phyloP scores from a whole-genome alignment of 495 filamentous ascomycete species.

The Aspergillus campestris region DNA sequence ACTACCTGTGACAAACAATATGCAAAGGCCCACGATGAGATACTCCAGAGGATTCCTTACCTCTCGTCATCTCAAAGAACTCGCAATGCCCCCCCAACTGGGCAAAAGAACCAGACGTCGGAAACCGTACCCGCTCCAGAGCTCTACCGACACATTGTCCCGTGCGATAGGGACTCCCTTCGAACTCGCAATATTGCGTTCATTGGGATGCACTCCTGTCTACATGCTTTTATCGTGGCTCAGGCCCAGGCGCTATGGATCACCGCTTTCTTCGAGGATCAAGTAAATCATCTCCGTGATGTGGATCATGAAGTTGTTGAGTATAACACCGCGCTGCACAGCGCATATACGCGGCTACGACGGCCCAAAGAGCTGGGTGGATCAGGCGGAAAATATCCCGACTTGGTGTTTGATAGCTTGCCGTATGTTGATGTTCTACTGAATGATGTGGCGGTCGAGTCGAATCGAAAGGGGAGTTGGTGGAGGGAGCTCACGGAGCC shows the following conservation, averaged over 20 bases:
- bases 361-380: slow-evolving; percentile 38
- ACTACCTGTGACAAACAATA: too few species aligned
- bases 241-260: slow-evolving; percentile 58
- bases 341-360: slow-evolving; percentile 50
- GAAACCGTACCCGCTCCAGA: not conserved
- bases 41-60: too few species aligned
- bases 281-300: slow-evolving; percentile 9
- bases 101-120: not conserved
- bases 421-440: slow-evolving; percentile 59
- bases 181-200: slow-evolving; percentile 48
- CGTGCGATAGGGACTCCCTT: slow-evolving; percentile 35
- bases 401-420: slow-evolving; percentile 54
- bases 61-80: too few species aligned
- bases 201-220: slow-evolving; percentile 42
- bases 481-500: slow-evolving; percentile 35
- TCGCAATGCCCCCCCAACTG: too few species aligned
- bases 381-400: slow-evolving; percentile 43
- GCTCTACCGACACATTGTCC: slow-evolving; percentile 50
- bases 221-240: slow-evolving; percentile 41
- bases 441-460: slow-evolving; percentile 43
- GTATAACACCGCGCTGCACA: slow-evolving; percentile 42
- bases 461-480: slow-evolving; percentile 24
- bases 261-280: slow-evolving; percentile 41
- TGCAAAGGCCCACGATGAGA: too few species aligned
- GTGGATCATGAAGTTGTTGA: not conserved